Evolutionary conservation across 2,329 filamentous ascomycete species (phyloP), one percentile per base, ranked within the genome.

Genomic region (Teratosphaeria gauchensis): DNA sequence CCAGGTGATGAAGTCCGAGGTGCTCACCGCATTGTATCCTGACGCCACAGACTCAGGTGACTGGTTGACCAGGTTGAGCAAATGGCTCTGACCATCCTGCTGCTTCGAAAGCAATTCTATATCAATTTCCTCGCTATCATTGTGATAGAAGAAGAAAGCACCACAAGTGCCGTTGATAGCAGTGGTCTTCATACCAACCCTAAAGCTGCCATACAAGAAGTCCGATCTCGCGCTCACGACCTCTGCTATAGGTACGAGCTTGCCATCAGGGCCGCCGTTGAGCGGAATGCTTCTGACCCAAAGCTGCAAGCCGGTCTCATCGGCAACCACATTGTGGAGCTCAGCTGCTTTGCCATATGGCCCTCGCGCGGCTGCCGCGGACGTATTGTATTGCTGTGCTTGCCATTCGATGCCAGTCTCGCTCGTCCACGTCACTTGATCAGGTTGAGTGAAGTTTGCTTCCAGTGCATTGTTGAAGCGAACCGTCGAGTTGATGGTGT

Each of bases 71-170:
- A 92, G 81, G 68, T 91, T 89, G 56, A 91, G 77, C 0, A 84
- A 81, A 62, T 80, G 86, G 33, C 77, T 77, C 30, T 74, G 71
- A 56, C 79, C 78, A 54, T 82, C 14, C n/a, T 60, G 55, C 51
- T 66, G 59, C 11, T 56, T 51, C 2, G 87, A 89, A 2, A 92
- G 79, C 68, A 91, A 2, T 64, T 92, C 89, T 74, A 92, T 84
- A 69, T 92, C 88, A 65, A 92, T 90, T 67, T 92, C 88, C 68
- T 89, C 85, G 1, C 86, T 87, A 72, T 92, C 84, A 71, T 90
- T 89, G 74, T 83, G 84, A 72, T 89, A 91, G 87, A 87, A 92
- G 73, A 91, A 92, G 74, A 92, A 91, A 6, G 88, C 88, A 32
- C 82, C 84, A 70, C 88, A 92, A 1, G 89, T 92, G 30, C 88